These are phyloP conservation scores for Brassica hybrid DNA, from an alignment of 441 rosid genomes.

Conservation along the genomic window DNA sequence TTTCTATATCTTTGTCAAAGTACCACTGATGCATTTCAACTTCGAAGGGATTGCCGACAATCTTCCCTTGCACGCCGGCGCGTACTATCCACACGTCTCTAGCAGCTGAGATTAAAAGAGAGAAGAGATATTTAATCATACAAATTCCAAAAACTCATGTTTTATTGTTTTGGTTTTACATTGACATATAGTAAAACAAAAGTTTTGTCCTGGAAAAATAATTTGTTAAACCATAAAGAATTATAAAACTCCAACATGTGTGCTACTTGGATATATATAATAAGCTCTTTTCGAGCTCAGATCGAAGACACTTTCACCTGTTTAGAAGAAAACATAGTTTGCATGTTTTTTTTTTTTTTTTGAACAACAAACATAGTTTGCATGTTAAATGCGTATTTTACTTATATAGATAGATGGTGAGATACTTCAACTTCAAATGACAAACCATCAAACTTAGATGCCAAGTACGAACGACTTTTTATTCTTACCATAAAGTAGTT, in stretches of 20 bases:
- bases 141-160: neutral
- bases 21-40: slow-evolving; percentile 16
- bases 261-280: neutral
- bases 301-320: neutral
- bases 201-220: neutral
- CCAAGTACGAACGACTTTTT: neutral
- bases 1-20: slow-evolving; percentile 29
- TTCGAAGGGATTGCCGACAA: slow-evolving; percentile 33
- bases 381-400: neutral
- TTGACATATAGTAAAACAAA: neutral
- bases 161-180: neutral
- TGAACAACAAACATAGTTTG: too few relatives aligned
- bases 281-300: neutral
- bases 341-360: too few relatives aligned
- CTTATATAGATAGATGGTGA: neutral
- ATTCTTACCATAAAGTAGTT: neutral
- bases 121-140: too few relatives aligned
- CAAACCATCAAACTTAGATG: neutral
- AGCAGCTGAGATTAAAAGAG: neutral
- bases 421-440: neutral
- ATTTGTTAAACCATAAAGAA: neutral
- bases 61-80: neutral
- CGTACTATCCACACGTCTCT: slow-evolving; percentile 4
- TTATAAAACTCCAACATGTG: neutral
- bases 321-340: neutral